phyloP scores from a whole-genome alignment of 192 early-diverging fungal species.

The Coemansia sp. region DNA sequence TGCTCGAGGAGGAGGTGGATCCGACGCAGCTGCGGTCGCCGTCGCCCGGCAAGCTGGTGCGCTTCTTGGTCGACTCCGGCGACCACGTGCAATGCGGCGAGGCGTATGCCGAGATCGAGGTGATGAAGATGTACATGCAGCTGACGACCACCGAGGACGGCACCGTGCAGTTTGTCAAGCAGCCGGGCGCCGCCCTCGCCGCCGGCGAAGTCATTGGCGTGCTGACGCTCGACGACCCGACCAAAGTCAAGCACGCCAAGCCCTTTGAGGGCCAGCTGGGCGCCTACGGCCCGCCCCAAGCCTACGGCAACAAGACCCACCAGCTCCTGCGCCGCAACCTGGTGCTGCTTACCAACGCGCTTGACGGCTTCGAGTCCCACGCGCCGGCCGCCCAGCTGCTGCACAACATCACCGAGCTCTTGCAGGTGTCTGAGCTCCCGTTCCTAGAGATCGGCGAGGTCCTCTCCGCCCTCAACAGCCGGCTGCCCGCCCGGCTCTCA shows the following conservation, averaged over 20 bases:
- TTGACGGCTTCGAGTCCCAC: slow-evolving; percentile 83
- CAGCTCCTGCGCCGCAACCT: slow-evolving; percentile 71
- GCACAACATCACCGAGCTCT: slow-evolving; percentile 67
- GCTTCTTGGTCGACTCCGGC: slow-evolving; percentile 90
- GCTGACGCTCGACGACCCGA: slow-evolving; percentile 92
- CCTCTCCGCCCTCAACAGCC: slow-evolving; percentile 78
- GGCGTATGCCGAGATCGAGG: slow-evolving; percentile 98
- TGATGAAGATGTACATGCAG: slow-evolving; percentile 99
- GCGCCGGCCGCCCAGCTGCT: slow-evolving; percentile 58
- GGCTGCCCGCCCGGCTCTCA: slow-evolving; percentile 75
- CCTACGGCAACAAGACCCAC: slow-evolving; percentile 84
- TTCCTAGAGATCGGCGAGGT: slow-evolving; percentile 78
- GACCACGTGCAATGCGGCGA: slow-evolving; percentile 85
- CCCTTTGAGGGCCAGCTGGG: slow-evolving; percentile 77
- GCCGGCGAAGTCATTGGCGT: slow-evolving; percentile 93
- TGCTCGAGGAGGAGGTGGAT: slow-evolving; percentile 95
- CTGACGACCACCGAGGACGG: slow-evolving; percentile 89
- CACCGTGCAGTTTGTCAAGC: slow-evolving; percentile 84
- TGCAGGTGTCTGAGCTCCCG: slow-evolving; percentile 78
- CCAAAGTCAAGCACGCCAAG: slow-evolving; percentile 83
- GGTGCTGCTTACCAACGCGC: slow-evolving; percentile 62
- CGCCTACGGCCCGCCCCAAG: slow-evolving; percentile 71
- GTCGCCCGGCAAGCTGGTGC: slow-evolving; percentile 95
- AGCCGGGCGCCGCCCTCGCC: slow-evolving; percentile 76
- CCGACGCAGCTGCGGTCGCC: slow-evolving; percentile 95